Evolutionary conservation across 2,329 filamentous ascomycete genomes (phyloP).

Genomic region (Alternaria postmessia): DNA sequence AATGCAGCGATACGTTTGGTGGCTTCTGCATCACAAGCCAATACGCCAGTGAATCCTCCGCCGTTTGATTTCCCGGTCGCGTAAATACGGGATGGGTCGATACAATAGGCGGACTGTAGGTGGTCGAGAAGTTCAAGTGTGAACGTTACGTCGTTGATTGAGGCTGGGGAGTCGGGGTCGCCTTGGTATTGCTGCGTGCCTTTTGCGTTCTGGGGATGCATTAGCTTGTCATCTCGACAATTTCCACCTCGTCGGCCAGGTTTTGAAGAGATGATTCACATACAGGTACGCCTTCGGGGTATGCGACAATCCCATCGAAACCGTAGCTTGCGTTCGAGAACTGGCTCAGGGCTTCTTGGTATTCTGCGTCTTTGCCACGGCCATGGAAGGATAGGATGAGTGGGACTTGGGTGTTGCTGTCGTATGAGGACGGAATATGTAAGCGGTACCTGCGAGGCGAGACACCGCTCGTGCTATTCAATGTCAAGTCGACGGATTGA

Average conservation of each 20-base stretch:
- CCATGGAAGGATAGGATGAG: constrained; percentile 62
- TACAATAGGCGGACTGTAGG: constrained; percentile 54
- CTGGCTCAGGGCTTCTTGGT: constrained; percentile 54
- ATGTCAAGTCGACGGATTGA: constrained; percentile 33
- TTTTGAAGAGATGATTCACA: background rate
- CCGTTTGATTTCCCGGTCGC: constrained; percentile 64
- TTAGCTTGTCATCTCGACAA: background rate
- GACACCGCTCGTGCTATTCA: constrained; percentile 40
- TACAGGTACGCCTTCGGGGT: constrained; percentile 54
- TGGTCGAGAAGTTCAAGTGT: constrained; percentile 54
- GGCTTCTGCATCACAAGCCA: constrained; percentile 57
- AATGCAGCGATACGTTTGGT: constrained; percentile 60
- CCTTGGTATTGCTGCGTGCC: constrained; percentile 53
- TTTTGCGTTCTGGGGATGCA: constrained; percentile 13
- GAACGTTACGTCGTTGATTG: constrained; percentile 57
- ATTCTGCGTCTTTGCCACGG: constrained; percentile 46
- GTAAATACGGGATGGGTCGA: constrained; percentile 57
- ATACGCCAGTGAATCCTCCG: constrained; percentile 59
- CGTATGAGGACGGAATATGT: constrained; percentile 53
- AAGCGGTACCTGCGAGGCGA: constrained; percentile 48
- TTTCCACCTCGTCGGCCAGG: background rate
- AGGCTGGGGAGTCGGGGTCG: constrained; percentile 49
- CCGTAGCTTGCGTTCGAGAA: constrained; percentile 58
- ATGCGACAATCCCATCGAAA: constrained; percentile 55
- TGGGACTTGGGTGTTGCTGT: constrained; percentile 46